Percentiles rank a stretch among this genome's conserved stretches.
Conservation (phyloP, 768 basidiomycete genomes). For the Auricularia sp. region DNA sequence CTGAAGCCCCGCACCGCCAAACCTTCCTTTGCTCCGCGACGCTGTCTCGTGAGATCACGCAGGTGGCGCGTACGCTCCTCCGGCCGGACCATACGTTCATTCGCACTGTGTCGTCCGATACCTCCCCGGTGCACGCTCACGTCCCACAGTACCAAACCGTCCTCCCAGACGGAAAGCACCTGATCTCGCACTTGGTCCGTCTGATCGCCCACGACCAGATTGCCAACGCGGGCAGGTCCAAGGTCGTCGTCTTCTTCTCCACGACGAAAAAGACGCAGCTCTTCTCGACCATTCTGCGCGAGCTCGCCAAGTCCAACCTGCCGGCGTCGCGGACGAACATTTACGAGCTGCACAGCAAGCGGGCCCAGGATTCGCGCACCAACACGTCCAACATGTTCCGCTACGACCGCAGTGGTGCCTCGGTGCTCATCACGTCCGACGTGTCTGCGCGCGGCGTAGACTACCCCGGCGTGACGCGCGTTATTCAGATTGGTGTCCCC, state of each 20-base stretch:
- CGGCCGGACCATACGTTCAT: conserved; percentile 57
- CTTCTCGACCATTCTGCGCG: conserved; percentile 50
- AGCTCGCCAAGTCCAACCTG: conserved; percentile 33
- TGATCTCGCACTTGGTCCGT: conserved; percentile 69
- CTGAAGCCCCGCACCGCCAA: conserved; percentile 57
- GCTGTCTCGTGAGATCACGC: conserved; percentile 58
- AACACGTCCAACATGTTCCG: conserved; percentile 52
- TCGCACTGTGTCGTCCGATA: conserved; percentile 54
- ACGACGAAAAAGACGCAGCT: conserved; percentile 83
- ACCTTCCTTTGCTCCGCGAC: conserved; percentile 91
- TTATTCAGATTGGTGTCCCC: conserved; percentile 87
- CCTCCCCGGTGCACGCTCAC: conserved; percentile 58
- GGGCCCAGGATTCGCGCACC: conserved; percentile 48
- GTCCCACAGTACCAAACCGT: conserved; percentile 79
- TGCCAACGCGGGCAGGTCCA: conserved; percentile 50
- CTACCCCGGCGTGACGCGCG: conserved; percentile 79
- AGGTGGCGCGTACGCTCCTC: conserved; percentile 55
- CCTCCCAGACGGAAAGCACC: conserved; percentile 52
- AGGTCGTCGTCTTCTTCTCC: conserved; percentile 72
- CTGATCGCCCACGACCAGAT: conserved; percentile 87
- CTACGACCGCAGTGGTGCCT: conserved; percentile 37
- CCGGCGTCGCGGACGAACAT: conserved; percentile 48
- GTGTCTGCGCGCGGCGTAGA: conserved; percentile 85
- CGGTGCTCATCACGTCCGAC: conserved; percentile 75
- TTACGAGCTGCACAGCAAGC: conserved; percentile 78